Base-by-base conservation (phyloP, 768 basidiomycete genomes). In the Lactarius psammicola region DNA sequence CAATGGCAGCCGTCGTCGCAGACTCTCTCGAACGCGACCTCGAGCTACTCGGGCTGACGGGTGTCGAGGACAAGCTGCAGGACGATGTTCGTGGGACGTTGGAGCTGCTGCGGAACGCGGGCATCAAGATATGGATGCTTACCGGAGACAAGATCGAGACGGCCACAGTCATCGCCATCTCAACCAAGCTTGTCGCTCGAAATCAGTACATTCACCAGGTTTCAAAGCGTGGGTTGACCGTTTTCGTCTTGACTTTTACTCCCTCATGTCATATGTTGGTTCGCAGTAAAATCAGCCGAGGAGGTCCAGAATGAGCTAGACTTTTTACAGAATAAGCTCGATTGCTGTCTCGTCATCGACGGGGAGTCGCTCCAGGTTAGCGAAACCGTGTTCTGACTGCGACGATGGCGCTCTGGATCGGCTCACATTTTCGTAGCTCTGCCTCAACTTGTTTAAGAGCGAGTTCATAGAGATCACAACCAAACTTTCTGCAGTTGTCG, bases 121-220 rank as follows among this genome's bases (percentile, higher is more conserved):
- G 96, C 4, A 87, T 99, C 77, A 97, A 92, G 82, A 98, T 99
- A 65, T 99, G 97, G 97, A 98, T 98, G 97, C 81, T 98, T 71
- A 99, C 97, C 0, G 96, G 97, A 1, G 97, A 99, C 77, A 99
- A 98, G 80, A 94, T 98, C 58, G 97, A 99, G 80, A 99, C 97
- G 3, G 97, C 97, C 5, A 89, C 95, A 42, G 96, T 95, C 76
- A 99, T 99, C 73, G 95, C 96, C 5, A 94, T 98, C 68, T 97
- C 95, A 42, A 97, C 93, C 8, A 98, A 98, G 75, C 80, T 98
- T 59, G 97, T 98, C 9, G 89, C 93, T 28, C 83, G 97, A 71
- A 94, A 94, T 72, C 97, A 99, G 76, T 98, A 97, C 74, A 97
- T 99, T 38, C 95, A 98, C 72, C 95, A 97, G 72, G 89, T 98